Evolutionary conservation across 2,329 filamentous ascomycete genomes (phyloP).

Genomic region (Cadophora gregata): DNA sequence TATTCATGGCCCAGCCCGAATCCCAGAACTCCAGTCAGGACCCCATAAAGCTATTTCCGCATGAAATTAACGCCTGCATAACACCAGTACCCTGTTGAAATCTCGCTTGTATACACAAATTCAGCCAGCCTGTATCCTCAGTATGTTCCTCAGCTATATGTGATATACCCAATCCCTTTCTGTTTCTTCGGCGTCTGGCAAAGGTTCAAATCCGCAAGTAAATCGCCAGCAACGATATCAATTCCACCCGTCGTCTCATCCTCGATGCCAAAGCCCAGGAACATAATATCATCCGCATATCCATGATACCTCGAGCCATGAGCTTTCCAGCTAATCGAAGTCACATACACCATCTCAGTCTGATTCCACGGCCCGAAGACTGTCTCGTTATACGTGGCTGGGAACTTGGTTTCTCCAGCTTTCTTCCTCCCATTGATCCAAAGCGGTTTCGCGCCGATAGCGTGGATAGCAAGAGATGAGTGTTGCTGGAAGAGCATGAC

Average conservation of each 20-base stretch:
- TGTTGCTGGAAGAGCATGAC: constrained; percentile 56
- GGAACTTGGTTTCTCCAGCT: constrained; percentile 38
- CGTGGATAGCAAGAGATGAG: constrained; percentile 57
- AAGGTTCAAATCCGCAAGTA: constrained; percentile 51
- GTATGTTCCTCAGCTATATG: neutral
- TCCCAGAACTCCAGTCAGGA: neutral
- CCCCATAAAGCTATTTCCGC: neutral
- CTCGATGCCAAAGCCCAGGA: constrained; percentile 62
- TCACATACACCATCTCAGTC: constrained; percentile 64
- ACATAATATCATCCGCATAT: constrained; percentile 60
- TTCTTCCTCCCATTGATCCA: constrained; percentile 60
- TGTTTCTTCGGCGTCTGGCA: constrained; percentile 36
- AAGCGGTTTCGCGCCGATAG: constrained; percentile 55
- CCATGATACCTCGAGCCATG: constrained; percentile 58
- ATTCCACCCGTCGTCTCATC: constrained; percentile 56
- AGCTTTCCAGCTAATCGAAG: constrained; percentile 60
- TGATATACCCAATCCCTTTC: constrained; percentile 9
- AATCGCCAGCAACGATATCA: constrained; percentile 56
- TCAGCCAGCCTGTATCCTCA: neutral
- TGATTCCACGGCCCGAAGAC: constrained; percentile 38
- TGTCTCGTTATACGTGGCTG: constrained; percentile 15
- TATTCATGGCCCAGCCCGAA: constrained; percentile 13
- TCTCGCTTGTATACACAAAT: neutral
- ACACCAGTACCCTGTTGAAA: neutral
- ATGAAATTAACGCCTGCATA: neutral